Conservation (phyloP, 345 rosid species). For the Citrus hindsii region DNA sequence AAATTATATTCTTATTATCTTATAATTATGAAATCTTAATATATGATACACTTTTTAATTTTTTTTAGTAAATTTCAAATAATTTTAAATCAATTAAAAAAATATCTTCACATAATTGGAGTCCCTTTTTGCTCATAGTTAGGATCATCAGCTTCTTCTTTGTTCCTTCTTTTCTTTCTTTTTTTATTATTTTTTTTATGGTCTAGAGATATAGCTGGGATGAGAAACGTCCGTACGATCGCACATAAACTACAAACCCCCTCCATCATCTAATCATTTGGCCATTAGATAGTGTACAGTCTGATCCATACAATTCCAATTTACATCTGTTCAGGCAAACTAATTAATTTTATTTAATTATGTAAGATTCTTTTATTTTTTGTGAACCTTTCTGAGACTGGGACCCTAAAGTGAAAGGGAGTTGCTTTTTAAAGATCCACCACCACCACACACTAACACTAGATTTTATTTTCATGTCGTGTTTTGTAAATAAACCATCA, state of each 20-base stretch:
- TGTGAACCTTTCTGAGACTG: no score
- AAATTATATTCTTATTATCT: no score
- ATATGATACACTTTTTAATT: no score
- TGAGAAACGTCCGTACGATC: constrained; percentile 5
- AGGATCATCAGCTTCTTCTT: background rate
- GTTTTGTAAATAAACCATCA: background rate
- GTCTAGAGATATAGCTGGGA: background rate
- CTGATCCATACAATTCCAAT: background rate
- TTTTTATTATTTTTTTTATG: background rate
- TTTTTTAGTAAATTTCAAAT: no score
- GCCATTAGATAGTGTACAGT: background rate
- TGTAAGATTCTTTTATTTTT: background rate
- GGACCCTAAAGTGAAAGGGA: background rate
- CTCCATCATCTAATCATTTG: background rate
- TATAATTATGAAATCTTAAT: no score
- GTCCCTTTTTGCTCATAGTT: background rate
- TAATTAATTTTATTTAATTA: background rate
- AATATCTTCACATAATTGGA: constrained; percentile 1
- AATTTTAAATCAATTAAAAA: background rate
- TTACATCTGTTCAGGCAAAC: background rate
- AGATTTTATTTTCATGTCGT: constrained; percentile 12
- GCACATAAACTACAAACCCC: background rate
- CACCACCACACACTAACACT: background rate
- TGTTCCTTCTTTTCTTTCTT: no score
- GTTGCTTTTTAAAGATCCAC: background rate